phyloP scores from a whole-genome alignment of 169 alveolate species.

The Eimeria maxima region DNA sequence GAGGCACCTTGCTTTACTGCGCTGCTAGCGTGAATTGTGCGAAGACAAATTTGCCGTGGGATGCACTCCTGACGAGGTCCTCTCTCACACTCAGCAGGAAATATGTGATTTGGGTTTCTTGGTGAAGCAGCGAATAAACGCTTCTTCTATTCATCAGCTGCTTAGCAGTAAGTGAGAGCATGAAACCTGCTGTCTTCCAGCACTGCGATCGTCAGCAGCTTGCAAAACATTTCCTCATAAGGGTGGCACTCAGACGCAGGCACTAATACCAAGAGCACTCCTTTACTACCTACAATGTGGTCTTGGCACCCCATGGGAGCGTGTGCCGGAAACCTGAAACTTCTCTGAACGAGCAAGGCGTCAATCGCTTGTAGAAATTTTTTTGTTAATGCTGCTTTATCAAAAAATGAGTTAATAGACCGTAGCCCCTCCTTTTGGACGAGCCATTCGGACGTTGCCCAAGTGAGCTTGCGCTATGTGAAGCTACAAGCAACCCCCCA shows the following conservation, averaged over 20 bases:
- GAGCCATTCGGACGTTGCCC: neutral
- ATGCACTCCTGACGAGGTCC: neutral
- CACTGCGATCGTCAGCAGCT: neutral
- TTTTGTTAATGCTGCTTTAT: neutral
- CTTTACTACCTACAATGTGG: neutral
- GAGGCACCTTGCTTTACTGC: neutral
- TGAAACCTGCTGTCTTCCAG: neutral
- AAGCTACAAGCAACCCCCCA: neutral
- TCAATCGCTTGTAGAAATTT: neutral
- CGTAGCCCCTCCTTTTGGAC: neutral
- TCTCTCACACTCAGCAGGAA: neutral
- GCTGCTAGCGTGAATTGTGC: neutral
- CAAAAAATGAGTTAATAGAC: neutral
- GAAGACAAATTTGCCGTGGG: neutral
- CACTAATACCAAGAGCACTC: neutral
- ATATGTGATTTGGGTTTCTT: neutral
- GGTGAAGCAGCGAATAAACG: neutral
- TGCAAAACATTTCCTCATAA: neutral
- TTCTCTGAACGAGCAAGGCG: neutral
- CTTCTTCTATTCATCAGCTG: neutral
- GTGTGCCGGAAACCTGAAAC: neutral
- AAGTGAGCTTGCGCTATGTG: too few relatives aligned
- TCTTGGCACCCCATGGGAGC: neutral
- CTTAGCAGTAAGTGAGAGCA: neutral
- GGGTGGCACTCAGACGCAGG: neutral